Evolutionary conservation across 2,329 filamentous ascomycete genomes (phyloP), one percentile per base, ranked within the genome.

Genomic region (Penicillium palitans): DNA sequence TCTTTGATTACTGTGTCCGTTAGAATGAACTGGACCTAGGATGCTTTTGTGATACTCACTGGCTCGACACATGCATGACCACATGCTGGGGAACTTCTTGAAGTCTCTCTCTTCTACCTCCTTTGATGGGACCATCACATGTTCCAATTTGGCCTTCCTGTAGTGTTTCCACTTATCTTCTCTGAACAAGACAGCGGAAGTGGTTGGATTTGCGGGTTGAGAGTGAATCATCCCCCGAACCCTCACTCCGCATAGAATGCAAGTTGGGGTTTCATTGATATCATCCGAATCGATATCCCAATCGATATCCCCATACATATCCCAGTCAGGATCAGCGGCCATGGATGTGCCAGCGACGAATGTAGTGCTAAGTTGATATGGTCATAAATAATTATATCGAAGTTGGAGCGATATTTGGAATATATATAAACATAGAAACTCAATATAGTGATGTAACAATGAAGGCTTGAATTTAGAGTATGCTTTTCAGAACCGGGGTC

Each of bases 61-160:
- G n/a, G 59, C 57, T 52, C 57, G 59, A 57, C 37, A 59, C n/a
- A 54, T 37, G 42, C 29, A 52, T 33, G 42, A 52, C 49, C 59
- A 59, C 47, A 59, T 27, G 8, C 5, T 35, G 27, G 52, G 59
- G 17, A 41, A 54, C n/a, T 48, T 54, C 8, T n/a, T 8, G 7
- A 57, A 21, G n/a, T 41, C 19, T 31, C 24, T 27, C 1, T 54
- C 21, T 40, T 59, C 59, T 13, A 48, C 45, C 24, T 61, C 41
- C 25, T 21, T 15, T n/a, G 57, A 53, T 25, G 57, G 42, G 25
- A 61, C 45, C 35, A 59, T 54, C 19, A 57, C 41, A 55, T 61
- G 52, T 9, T 48, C 21, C 6, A n/a, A 35, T 12, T 13, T 27
- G 29, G n/a, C 15, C 6, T 40, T 50, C 45, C n/a, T 42, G 17